Evolutionary conservation across 352 stramenopile genomes (phyloP).

Genomic region (Nothophytophthora sp.): DNA sequence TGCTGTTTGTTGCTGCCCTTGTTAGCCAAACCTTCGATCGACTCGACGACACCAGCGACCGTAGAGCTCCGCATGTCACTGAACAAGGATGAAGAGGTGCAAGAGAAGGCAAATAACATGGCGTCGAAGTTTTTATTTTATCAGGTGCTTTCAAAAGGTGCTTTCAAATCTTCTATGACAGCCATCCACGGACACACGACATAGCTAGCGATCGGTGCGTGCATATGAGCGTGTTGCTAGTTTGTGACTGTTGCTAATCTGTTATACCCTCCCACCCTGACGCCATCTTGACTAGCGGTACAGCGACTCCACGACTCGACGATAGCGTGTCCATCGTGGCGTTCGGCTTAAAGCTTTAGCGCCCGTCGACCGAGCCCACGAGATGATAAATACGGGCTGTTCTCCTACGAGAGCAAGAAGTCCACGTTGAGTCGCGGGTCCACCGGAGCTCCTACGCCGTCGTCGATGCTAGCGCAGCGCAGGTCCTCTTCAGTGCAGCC

Average conservation of each 20-base stretch:
- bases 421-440: slow-evolving; percentile 38
- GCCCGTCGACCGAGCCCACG: too few relatives aligned
- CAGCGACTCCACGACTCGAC: slow-evolving; percentile 11
- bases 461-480: slow-evolving; percentile 3
- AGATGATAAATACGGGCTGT: slow-evolving; percentile 29
- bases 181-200: too few relatives aligned
- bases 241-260: too few relatives aligned
- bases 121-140: slow-evolving; percentile 4
- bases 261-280: too few relatives aligned
- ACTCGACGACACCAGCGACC: slow-evolving; percentile 6
- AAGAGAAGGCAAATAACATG: neutral
- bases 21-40: slow-evolving; percentile 17
- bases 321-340: too few relatives aligned
- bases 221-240: too few relatives aligned
- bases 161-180: too few relatives aligned
- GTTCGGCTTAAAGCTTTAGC: too few relatives aligned
- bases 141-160: too few relatives aligned
- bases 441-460: neutral
- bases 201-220: too few relatives aligned
- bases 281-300: slow-evolving; percentile 21
- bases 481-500: slow-evolving; percentile 24
- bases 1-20: neutral
- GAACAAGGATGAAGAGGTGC: too few relatives aligned
- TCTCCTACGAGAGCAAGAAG: slow-evolving; percentile 43
- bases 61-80: slow-evolving; percentile 3